phyloP scores from a whole-genome alignment of 1,284 basidiomycete species.

The Kwoniella shivajii region DNA sequence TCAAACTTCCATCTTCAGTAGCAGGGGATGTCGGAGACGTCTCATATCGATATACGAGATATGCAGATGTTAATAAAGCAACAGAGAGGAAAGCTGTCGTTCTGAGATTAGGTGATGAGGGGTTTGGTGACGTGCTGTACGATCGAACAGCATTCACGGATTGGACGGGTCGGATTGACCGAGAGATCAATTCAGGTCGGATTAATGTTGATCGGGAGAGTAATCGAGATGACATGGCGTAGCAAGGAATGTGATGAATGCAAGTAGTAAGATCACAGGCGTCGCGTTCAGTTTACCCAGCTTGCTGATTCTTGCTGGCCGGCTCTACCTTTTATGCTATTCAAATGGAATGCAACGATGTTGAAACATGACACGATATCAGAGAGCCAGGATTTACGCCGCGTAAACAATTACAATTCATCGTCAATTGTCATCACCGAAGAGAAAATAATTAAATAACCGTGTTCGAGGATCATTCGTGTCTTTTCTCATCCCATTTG shows the following conservation, averaged over 20 bases:
- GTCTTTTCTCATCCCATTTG: no score
- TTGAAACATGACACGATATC: no score
- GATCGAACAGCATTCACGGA: background rate
- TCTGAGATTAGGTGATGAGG: slow-evolving; percentile 17
- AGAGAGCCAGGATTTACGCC: no score
- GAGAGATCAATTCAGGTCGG: background rate
- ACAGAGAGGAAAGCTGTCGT: slow-evolving; percentile 28
- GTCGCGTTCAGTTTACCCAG: background rate
- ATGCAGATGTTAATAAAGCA: slow-evolving; percentile 32
- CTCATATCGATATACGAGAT: slow-evolving; percentile 39
- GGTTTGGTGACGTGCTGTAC: slow-evolving; percentile 6
- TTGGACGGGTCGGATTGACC: background rate
- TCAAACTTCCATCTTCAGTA: background rate
- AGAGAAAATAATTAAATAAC: background rate
- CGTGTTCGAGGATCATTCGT: no score
- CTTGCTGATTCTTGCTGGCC: no score
- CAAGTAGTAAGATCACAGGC: background rate
- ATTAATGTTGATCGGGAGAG: slow-evolving; percentile 1
- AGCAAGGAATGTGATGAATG: background rate
- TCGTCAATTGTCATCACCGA: background rate
- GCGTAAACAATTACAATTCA: no score
- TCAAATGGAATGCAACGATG: no score
- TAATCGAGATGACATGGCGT: background rate
- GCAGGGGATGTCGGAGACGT: slow-evolving; percentile 4
- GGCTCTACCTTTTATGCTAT: no score